Evolutionary conservation across 2,329 filamentous ascomycete genomes (phyloP).

Genomic region (Penicillium concentricum): DNA sequence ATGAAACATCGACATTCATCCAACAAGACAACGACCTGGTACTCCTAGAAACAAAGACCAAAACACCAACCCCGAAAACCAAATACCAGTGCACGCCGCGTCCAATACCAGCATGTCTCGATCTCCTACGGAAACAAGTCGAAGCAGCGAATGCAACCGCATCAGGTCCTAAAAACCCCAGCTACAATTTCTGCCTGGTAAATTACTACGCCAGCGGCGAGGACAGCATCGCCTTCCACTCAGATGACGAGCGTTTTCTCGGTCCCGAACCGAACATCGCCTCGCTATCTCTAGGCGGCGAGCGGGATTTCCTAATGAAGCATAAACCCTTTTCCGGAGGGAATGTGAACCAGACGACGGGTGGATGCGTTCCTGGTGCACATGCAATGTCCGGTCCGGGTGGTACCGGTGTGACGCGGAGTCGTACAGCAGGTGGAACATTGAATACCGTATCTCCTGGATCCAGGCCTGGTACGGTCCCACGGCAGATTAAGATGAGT

Average conservation of each 20-base stretch:
- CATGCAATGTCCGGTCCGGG: not conserved
- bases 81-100: constrained; percentile 63
- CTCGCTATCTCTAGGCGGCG: constrained; percentile 70
- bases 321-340: constrained; percentile 59
- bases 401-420: not conserved
- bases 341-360: constrained; percentile 23
- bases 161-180: constrained; percentile 48
- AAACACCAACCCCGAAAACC: constrained; percentile 40
- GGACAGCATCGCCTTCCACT: constrained; percentile 77
- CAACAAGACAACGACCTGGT: constrained; percentile 4
- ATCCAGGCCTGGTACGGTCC: not conserved
- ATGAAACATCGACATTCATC: constrained; percentile 62
- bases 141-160: constrained; percentile 55
- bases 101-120: constrained; percentile 69
- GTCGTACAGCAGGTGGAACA: not conserved
- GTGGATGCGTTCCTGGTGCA: constrained; percentile 28
- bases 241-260: constrained; percentile 76
- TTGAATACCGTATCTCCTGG: not conserved
- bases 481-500: constrained; percentile 48
- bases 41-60: constrained; percentile 43
- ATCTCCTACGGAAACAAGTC: constrained; percentile 60
- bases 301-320: constrained; percentile 74
- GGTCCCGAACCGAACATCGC: constrained; percentile 69
- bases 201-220: constrained; percentile 79
- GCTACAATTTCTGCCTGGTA: constrained; percentile 76